Base-by-base conservation (phyloP, 805 yeast species). In the Saturnispora dispora region DNA sequence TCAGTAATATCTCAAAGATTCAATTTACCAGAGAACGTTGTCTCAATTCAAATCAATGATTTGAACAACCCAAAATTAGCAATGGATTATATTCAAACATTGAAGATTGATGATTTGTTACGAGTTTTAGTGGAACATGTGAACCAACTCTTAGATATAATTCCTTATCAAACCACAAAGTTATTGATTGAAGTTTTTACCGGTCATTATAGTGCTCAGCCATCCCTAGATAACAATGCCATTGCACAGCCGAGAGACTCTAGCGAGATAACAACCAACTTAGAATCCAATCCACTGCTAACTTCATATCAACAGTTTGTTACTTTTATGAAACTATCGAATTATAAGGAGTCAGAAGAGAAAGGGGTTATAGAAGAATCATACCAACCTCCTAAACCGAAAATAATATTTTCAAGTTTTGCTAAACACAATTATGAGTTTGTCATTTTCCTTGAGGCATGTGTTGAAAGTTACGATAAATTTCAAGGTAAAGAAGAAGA, bases 371-470 rank as follows among this genome's bases (percentile, higher is more conserved):
- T 52, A 28, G 20, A 18, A 30, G 37, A 84, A 90, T 85, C 93
- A 0, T 93, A 93, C 64, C 83, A 83, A 48, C 96, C 98, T 1
- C 99, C 99, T 3, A 76, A 82, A 48, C 98, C 98, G 6, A 75
- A 89, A 44, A 72, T 91, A 39, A 86, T 91, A 1, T 93, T 88
- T 62, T 82, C 91, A 2, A 81, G 95, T 1, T 93, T 93, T 64
- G 79, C 86, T n/a, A 78, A 83, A 57, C 88, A 85, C 62, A 89
- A 93, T 0, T 78, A 82, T 60, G 93, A 90, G 61, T 91, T 93
- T 73, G 93, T 90, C 25, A 85, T 87, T 7, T 93, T 93, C 56
- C 66, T 93, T 52, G 99, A 93, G 63, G 97, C 98, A 0, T 88
- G 96, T 59, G 68, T 89, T 15, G 87, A 83, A 58, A 75, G 85